A percentile compares a stretch with the other conserved stretches of the same genome.
Evolutionary conservation across 2,329 filamentous ascomycete species (phyloP).

Genomic region (Hymenoscyphus salicellus): DNA sequence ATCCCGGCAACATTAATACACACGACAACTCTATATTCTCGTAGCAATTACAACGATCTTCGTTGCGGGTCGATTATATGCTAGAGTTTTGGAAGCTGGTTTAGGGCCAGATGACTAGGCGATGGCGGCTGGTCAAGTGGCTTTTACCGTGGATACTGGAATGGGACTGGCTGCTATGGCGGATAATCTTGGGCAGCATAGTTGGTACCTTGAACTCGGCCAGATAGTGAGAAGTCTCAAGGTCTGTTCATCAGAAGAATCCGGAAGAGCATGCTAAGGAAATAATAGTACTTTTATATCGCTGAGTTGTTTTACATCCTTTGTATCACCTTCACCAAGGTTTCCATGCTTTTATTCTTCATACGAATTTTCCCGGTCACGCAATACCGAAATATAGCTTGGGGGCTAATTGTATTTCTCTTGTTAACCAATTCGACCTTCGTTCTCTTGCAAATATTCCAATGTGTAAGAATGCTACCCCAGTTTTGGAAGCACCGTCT

Average conservation of each 20-base stretch:
- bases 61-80: slow-evolving; percentile 7
- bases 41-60: slow-evolving; percentile 11
- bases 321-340: background rate
- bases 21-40: slow-evolving; percentile 7
- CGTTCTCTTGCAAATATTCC: background rate
- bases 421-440: background rate
- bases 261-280: background rate
- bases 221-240: background rate
- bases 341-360: background rate
- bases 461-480: background rate
- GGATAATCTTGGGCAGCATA: background rate
- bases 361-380: background rate
- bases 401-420: slow-evolving; percentile 1
- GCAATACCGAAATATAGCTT: background rate
- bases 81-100: slow-evolving; percentile 14
- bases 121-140: slow-evolving; percentile 9
- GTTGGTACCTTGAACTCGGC: background rate
- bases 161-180: background rate
- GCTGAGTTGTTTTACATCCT: background rate
- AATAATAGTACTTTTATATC: background rate
- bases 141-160: slow-evolving; percentile 6
- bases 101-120: slow-evolving; percentile 17
- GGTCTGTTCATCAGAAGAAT: background rate
- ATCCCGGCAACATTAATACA: slow-evolving; percentile 4
- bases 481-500: background rate